Evolutionary conservation across 768 basidiomycete genomes (phyloP).

Genomic region (Serendipita sp.): DNA sequence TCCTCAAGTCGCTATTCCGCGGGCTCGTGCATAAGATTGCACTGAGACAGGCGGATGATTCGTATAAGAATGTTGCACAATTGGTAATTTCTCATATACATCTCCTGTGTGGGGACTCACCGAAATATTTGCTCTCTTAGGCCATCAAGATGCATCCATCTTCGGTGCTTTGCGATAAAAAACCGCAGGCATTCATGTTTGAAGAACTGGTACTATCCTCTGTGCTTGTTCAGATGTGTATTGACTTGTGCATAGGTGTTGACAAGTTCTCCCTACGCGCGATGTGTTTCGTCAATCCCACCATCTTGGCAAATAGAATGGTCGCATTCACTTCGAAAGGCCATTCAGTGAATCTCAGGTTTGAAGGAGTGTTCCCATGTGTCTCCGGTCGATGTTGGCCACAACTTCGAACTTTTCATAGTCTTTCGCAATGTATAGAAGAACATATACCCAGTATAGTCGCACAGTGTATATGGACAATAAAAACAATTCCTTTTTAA

Average conservation of each 20-base stretch:
- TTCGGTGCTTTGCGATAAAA: slow-evolving; percentile 65
- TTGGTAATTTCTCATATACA: slow-evolving; percentile 14
- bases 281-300: slow-evolving; percentile 74
- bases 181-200: slow-evolving; percentile 74
- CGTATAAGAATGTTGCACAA: slow-evolving; percentile 51
- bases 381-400: no score
- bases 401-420: no score
- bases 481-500: no score
- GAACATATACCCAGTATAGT: no score
- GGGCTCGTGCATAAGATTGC: slow-evolving; percentile 78
- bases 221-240: not conserved
- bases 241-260: slow-evolving; percentile 33
- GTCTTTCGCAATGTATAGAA: no score
- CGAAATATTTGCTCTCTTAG: slow-evolving; percentile 20
- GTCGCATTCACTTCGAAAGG: not conserved
- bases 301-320: slow-evolving; percentile 27
- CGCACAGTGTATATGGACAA: no score
- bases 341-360: not conserved
- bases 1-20: slow-evolving; percentile 53
- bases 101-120: not conserved
- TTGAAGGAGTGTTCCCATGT: no score
- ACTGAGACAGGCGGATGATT: slow-evolving; percentile 65
- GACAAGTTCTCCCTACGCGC: slow-evolving; percentile 74
- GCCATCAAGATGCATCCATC: slow-evolving; percentile 82
- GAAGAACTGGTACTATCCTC: slow-evolving; percentile 64